A percentile compares a stretch with the other conserved stretches of the same genome.
Conservation (phyloP, 176 grass and related monocot species). For the Bromus sterilis region DNA sequence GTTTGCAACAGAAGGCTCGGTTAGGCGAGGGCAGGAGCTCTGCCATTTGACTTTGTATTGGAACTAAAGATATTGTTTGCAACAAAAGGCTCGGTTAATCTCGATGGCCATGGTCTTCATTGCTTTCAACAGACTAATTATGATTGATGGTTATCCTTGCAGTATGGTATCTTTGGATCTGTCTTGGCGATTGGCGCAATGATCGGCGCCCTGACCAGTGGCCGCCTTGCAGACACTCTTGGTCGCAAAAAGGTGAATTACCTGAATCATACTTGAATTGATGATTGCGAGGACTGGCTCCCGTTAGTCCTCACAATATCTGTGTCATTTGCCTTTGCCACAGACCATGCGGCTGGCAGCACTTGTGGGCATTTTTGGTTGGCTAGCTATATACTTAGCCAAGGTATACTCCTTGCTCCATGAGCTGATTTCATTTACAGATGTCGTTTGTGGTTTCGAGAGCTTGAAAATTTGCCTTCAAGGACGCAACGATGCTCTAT, state of each 20-base stretch:
- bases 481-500: slow-evolving; percentile 42
- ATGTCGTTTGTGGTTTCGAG: not conserved
- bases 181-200: slow-evolving; percentile 81
- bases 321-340: slow-evolving; percentile 15
- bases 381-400: slow-evolving; percentile 61
- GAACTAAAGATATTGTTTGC: not conserved
- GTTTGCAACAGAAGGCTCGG: too few species aligned
- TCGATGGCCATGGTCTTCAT: not conserved
- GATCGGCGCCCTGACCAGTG: slow-evolving; percentile 65
- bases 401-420: slow-evolving; percentile 21
- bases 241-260: slow-evolving; percentile 61
- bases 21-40: too few species aligned
- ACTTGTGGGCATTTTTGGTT: slow-evolving; percentile 52
- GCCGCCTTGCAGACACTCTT: slow-evolving; percentile 39
- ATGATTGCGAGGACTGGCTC: not conserved
- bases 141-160: slow-evolving; percentile 13
- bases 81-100: not conserved
- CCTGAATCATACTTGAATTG: not conserved
- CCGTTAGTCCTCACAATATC: not conserved
- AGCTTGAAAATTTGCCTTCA: not conserved
- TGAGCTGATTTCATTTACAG: not conserved
- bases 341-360: slow-evolving; percentile 58
- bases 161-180: slow-evolving; percentile 67
- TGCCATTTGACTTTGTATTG: not conserved
- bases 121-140: not conserved